Percentiles rank a stretch among this genome's conserved stretches.
phyloP scores from a whole-genome alignment of 768 basidiomycete genomes.

The Boletus vermiculosoides region DNA sequence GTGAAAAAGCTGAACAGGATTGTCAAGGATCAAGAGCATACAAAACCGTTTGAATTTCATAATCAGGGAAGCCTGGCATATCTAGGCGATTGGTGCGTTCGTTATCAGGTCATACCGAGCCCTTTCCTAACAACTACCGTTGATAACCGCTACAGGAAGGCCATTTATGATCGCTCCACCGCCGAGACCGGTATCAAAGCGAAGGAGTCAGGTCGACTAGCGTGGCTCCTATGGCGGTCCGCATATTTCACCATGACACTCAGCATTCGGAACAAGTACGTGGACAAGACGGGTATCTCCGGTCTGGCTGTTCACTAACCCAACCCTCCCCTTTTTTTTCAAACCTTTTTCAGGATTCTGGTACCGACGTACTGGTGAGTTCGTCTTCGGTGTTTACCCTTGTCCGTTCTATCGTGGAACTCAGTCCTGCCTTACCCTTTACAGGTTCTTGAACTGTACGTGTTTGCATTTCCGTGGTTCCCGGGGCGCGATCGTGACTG shows the following conservation, averaged over 20 bases:
- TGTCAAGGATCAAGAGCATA: conserved; percentile 45
- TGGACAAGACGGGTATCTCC: conserved; percentile 15
- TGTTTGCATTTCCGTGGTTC: conserved; percentile 5
- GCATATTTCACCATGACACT: conserved; percentile 80
- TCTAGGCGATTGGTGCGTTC: conserved; percentile 65
- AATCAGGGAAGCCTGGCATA: conserved; percentile 79
- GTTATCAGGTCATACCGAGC: neutral
- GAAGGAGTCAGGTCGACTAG: conserved; percentile 64
- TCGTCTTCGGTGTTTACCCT: conserved; percentile 8
- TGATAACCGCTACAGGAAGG: conserved; percentile 50
- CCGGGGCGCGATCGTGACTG: conserved; percentile 14
- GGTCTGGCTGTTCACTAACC: conserved; percentile 6
- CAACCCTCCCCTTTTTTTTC: neutral
- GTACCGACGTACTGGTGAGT: conserved; percentile 66
- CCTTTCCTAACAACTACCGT: neutral
- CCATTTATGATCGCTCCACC: conserved; percentile 67
- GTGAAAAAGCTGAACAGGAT: conserved; percentile 64
- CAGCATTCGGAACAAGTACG: conserved; percentile 68
- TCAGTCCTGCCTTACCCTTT: conserved; percentile 4
- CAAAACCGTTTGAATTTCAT: conserved; percentile 64
- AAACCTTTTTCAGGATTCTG: conserved; percentile 45
- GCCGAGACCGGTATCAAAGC: conserved; percentile 48
- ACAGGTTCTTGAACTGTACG: conserved; percentile 70
- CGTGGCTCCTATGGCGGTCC: conserved; percentile 79
- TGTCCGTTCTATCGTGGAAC: conserved; percentile 11